Base-by-base conservation (phyloP, 768 basidiomycete species). In the Suillus luteus region DNA sequence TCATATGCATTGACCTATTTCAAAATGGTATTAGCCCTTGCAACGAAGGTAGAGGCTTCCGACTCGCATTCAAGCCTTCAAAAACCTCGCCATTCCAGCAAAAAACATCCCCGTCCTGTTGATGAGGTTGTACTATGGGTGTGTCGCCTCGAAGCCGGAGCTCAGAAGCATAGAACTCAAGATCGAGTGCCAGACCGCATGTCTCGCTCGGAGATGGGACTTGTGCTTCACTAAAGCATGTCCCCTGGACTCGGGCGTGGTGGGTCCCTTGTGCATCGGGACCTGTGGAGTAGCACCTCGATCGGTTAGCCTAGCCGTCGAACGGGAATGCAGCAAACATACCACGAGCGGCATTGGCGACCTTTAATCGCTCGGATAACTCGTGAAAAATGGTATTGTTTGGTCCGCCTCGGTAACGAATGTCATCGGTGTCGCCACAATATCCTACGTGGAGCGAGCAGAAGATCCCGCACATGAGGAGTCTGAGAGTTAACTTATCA, bases 51-150 rank as follows among this genome's bases (percentile, higher is more conserved):
- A 57, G n/a, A 41, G 14, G 14, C 1, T 7, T 44, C 65, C 38
- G 10, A 71, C 81, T 62, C 61, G 91, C 93, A 73, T 89, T 79
- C n/a, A 93, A 69, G 7, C 93, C 93, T 66, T 91, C 88, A 67
- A 96, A 95, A 33, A 95, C 92, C 80, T 95, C 91, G 65, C 94
- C 93, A 70, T 93, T 94, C 90, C 91, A 95, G 70, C 92, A 93
- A 33, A 95, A 75, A 3, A 92, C 71, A 70, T 88, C 82, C 8
- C 83, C 86, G 15, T 78, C 79, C 40, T 75, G 66, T 15, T 76
- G 69, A 71, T 94, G 92, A 33, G 94, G 94, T 72, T 96, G 94
- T 2, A 81, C 73, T 17, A 93, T 74, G 0, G 80, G 79, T 11
- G 62, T 48, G 11, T 75, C 68, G 1, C 94, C 94, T 65, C 94